Percentiles rank a stretch among this genome's conserved stretches.
Conservation (phyloP, 805 yeast genomes). For the Saccharomycopsis sp. region DNA sequence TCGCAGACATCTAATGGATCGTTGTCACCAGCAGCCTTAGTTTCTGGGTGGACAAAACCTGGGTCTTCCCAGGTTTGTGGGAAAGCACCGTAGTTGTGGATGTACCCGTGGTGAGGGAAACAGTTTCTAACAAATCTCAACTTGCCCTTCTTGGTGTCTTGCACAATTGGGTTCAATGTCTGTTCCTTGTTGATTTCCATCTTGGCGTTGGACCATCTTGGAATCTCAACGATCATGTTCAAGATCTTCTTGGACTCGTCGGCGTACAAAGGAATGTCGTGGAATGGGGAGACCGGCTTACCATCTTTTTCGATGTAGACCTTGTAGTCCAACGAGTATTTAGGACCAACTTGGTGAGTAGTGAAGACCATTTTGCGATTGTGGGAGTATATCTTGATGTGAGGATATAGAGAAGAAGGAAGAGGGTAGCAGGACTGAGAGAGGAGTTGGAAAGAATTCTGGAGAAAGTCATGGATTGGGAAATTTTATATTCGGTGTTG, state of each 20-base stretch:
- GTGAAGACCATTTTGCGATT: constrained; percentile 81
- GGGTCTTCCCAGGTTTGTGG: constrained; percentile 92
- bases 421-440: not conserved
- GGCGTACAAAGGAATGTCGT: constrained; percentile 87
- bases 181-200: constrained; percentile 86
- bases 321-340: constrained; percentile 90
- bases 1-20: constrained; percentile 86
- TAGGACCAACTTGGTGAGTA: constrained; percentile 91
- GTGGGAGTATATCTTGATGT: not conserved
- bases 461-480: not conserved
- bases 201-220: constrained; percentile 98
- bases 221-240: constrained; percentile 93
- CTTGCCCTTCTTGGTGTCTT: constrained; percentile 96
- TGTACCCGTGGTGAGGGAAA: constrained; percentile 98
- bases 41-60: constrained; percentile 56
- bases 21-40: constrained; percentile 67
- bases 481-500: not conserved
- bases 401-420: not conserved
- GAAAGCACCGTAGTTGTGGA: constrained; percentile 97
- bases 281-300: constrained; percentile 92
- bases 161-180: constrained; percentile 85
- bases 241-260: constrained; percentile 84
- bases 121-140: constrained; percentile 94
- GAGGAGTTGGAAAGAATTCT: not conserved
- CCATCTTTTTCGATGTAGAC: constrained; percentile 91